Evolutionary conservation across 2,329 filamentous ascomycete genomes (phyloP), one percentile per base, ranked within the genome.

Genomic region (Byssothecium circinans): DNA sequence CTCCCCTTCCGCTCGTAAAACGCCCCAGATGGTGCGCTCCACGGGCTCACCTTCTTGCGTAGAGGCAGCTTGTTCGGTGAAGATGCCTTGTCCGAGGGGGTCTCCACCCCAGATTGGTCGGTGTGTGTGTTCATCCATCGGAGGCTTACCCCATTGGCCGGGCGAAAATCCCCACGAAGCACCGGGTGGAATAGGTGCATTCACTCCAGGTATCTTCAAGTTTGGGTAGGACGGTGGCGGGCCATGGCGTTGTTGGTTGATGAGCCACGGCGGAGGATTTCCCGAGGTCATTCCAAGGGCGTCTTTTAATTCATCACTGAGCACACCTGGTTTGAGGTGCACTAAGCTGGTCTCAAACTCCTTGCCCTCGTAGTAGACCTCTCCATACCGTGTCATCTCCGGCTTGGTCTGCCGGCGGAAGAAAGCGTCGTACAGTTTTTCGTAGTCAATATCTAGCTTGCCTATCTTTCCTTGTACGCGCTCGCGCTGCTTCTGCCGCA

Each of bases 361-460:
- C 71, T 99, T 99, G 67, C 94, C 94, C 73, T 99, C 94, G 70
- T 97, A 97, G 73, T 99, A 99, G n/a, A 99, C 91, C 71, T 99
- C 94, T 33, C 94, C 94, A 61, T 96, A 99, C 35, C 91, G 83
- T 25, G 94, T 97, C 54, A 99, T 76, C 60, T 91, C 86, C 0
- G 94, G 94, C 74, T 99, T 99, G 33, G 90, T 95, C 75, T 99
- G 94, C 68, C 96, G 95, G 50, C 91, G 84, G 78, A 99, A 99
- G 78, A 99, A 99, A 3, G 94, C 94, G 68, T 97, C 94, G 74
- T 97, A 97, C 45, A 97, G 84, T 71, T 94, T 96, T 68, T 96
- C 90, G 71, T 99, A 99, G 72, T 99, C 94, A 58, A 99, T 97
- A 70, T 99, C 94, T 41, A 99, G 80, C 71, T 94, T 95, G 53